Conservation (phyloP, 2,329 filamentous ascomycete genomes). For the Penicillium vulpinum region DNA sequence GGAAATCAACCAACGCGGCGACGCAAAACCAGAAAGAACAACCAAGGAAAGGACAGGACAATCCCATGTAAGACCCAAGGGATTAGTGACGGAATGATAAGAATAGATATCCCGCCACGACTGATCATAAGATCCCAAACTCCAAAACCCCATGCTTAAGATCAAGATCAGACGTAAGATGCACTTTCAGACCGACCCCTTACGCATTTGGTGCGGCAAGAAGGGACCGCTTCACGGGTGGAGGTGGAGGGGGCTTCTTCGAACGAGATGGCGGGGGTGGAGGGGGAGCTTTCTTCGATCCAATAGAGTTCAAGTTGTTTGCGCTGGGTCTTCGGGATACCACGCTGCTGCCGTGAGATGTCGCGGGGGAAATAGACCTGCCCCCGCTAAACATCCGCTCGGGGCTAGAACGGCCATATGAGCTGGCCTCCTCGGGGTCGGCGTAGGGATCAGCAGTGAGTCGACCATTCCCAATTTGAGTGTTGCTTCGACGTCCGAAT, state of each 20-base stretch:
- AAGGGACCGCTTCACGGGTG: conserved; percentile 60
- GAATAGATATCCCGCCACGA: background rate
- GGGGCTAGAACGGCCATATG: conserved; percentile 50
- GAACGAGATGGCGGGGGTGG: conserved; percentile 62
- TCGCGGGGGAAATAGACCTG: conserved; percentile 56
- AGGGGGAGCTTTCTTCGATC: conserved; percentile 57
- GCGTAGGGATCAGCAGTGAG: conserved; percentile 48
- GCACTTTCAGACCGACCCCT: conserved; percentile 11
- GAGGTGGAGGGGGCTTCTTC: conserved; percentile 67
- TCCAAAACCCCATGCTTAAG: conserved; percentile 16
- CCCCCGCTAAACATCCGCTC: conserved; percentile 49
- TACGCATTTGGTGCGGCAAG: conserved; percentile 30
- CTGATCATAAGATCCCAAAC: conserved; percentile 4
- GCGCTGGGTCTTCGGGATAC: conserved; percentile 55
- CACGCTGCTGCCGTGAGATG: conserved; percentile 54
- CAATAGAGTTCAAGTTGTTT: conserved; percentile 38
- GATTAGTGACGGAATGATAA: conserved; percentile 2
- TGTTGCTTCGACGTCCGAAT: conserved; percentile 44
- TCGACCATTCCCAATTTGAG: conserved; percentile 47
- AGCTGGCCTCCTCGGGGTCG: conserved; percentile 53
- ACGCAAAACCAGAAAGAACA: background rate
- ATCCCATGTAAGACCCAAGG: background rate
- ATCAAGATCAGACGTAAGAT: background rate
- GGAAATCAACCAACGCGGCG: background rate
- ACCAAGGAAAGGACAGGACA: conserved; percentile 2